Percentiles rank a stretch among this genome's conserved stretches.
These are phyloP conservation scores for Globisporangium carolinianum DNA, from an alignment of 352 stramenopile genomes.

Conservation along the genomic window DNA sequence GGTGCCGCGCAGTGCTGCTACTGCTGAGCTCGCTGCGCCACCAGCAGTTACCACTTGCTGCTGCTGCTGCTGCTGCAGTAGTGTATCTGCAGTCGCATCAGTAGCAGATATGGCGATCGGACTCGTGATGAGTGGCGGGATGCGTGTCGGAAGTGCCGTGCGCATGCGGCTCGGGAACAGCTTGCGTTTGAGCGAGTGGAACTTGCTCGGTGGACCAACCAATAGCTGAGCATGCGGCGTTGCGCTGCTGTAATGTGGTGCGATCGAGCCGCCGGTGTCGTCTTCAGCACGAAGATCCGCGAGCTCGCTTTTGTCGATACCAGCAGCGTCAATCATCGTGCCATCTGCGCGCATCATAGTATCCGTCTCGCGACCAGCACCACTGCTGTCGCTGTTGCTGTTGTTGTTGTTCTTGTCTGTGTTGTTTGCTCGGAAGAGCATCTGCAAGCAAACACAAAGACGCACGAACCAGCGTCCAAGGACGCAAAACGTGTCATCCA, in stretches of 20 bases:
- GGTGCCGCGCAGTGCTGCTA: neutral
- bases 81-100: neutral
- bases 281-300: neutral
- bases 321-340: too few relatives aligned
- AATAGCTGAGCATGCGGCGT: neutral
- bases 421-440: conserved; percentile 37
- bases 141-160: conserved; percentile 23
- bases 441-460: conserved; percentile 15
- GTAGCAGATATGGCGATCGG: conserved; percentile 20
- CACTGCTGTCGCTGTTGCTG: neutral
- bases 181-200: conserved; percentile 46
- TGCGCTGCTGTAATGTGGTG: neutral
- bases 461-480: too few relatives aligned
- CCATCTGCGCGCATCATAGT: too few relatives aligned
- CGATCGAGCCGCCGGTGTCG: neutral
- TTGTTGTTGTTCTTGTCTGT: conserved; percentile 1
- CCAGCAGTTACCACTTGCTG: neutral
- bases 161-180: conserved; percentile 47
- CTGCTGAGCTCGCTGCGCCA: neutral
- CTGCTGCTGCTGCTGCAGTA: neutral
- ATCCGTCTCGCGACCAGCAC: too few relatives aligned
- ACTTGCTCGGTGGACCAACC: conserved; percentile 17
- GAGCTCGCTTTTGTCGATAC: neutral
- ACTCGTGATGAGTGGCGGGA: conserved; percentile 39
- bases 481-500: too few relatives aligned